Base-by-base conservation (phyloP, 768 basidiomycete genomes). In the Tylopilus sp. region DNA sequence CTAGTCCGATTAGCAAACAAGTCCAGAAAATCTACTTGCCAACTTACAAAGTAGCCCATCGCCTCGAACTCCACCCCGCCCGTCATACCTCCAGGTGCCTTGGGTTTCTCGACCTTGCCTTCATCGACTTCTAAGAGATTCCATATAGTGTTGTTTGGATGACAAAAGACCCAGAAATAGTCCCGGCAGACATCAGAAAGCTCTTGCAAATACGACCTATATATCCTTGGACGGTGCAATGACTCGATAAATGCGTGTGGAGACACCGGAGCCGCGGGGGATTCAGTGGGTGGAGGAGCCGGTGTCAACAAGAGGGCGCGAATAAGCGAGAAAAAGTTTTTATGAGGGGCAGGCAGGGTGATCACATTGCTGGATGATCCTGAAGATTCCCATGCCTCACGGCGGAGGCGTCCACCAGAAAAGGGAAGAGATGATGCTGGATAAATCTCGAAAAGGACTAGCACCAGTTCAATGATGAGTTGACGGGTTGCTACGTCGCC, bases 61-160 rank as follows among this genome's bases (percentile, higher is more conserved):
- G 95, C 95, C 71, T 99, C 97, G 64, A 86, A 95, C 64, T 99
- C 97, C 12, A 99, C 97, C 6, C 97, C 97, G 6, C 95, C 97
- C 0, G 97, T 98, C 85, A 98, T 98, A 15, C 97, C 95, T 6
- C 94, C 92, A 3, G 97, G 97, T 12, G 97, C 95, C 50, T 88
- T 78, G 13, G 93, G 93, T 63, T 85, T 88, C 70, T 97, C 95
- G 4, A 92, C 91, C 53, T 81, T 80, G 2, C 73, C 79, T 64
- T 92, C 87, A 64, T 98, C 91, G 2, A 90, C 86, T 59, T 95
- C 88, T 8, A 77, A 68, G 18, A 97, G 71, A 18, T 84, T 75
- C 95, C 95, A 98, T 45, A 98, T 84, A 0, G 85, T 83, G 59
- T 98, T 99, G 65, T 86, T 87, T 3, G 88, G 88, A 65, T 99